Percentiles rank a stretch among this genome's conserved stretches.
Conservation (phyloP, 1,284 basidiomycete genomes). For the Ganoderma leucocontextum region DNA sequence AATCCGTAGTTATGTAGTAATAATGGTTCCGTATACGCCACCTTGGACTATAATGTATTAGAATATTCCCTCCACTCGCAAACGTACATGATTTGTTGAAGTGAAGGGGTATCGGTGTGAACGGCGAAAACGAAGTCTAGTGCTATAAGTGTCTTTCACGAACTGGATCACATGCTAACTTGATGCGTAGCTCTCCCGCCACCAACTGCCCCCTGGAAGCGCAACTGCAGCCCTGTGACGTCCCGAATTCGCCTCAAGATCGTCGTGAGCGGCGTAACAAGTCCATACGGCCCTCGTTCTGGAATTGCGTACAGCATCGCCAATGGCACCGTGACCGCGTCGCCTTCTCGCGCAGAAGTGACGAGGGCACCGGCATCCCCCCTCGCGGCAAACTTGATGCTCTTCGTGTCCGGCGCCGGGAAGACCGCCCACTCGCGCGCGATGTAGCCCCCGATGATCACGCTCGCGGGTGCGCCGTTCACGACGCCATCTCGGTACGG, state of each 20-base stretch:
- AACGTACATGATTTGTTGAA: constrained; percentile 7
- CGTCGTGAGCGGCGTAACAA: constrained; percentile 33
- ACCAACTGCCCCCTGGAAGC: constrained; percentile 31
- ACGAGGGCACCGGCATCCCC: constrained; percentile 33
- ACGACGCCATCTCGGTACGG: constrained; percentile 32
- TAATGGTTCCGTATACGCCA: neutral
- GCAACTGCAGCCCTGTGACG: constrained; percentile 32
- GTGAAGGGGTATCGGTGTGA: neutral
- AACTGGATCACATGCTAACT: neutral
- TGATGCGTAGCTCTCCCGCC: constrained; percentile 21
- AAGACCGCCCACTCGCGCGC: constrained; percentile 34
- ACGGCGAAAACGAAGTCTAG: neutral
- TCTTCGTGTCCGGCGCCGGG: constrained; percentile 20
- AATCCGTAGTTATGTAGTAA: neutral
- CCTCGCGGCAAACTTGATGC: constrained; percentile 28
- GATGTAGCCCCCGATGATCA: constrained; percentile 29
- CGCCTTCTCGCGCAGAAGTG: constrained; percentile 17
- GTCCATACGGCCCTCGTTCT: constrained; percentile 33
- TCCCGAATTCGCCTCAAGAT: constrained; percentile 30
- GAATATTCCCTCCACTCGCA: constrained; percentile 1
- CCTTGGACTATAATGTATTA: constrained; percentile 1
- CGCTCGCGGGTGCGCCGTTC: constrained; percentile 32
- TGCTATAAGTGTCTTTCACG: neutral
- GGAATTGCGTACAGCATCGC: constrained; percentile 31
- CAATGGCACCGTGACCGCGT: constrained; percentile 20